phyloP scores from a whole-genome alignment of 2,329 filamentous ascomycete species.

The Seiridium unicorne region DNA sequence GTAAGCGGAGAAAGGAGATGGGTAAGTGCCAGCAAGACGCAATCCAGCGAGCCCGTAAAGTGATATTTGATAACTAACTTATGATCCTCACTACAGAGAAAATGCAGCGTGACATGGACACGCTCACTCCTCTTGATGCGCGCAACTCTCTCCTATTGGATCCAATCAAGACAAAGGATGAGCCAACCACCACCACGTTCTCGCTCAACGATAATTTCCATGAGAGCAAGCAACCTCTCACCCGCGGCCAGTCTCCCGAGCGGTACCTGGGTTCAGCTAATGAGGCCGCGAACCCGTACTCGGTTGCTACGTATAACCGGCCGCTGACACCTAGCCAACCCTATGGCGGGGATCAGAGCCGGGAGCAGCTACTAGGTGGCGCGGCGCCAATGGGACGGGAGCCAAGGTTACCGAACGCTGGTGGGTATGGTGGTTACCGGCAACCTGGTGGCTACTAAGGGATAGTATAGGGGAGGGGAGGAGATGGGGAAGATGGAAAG shows the following conservation, averaged over 20 bases:
- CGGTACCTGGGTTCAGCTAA: slow-evolving; percentile 21
- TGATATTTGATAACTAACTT: slow-evolving; percentile 51
- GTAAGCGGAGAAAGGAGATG: slow-evolving; percentile 82
- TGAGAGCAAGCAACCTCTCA: slow-evolving; percentile 28
- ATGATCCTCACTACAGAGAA: slow-evolving; percentile 62
- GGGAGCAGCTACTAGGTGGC: slow-evolving; percentile 35
- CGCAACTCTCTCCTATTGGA: slow-evolving; percentile 82
- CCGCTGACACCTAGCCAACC: slow-evolving; percentile 35
- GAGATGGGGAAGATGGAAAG: background rate
- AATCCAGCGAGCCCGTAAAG: background rate
- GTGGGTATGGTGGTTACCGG: slow-evolving; percentile 16
- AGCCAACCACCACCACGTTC: slow-evolving; percentile 32
- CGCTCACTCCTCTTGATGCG: slow-evolving; percentile 81
- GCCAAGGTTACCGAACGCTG: slow-evolving; percentile 31
- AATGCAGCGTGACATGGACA: slow-evolving; percentile 72
- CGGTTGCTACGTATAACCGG: slow-evolving; percentile 27
- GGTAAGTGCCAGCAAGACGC: slow-evolving; percentile 55
- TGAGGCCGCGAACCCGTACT: slow-evolving; percentile 24
- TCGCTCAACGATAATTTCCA: slow-evolving; percentile 37
- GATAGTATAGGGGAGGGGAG: background rate
- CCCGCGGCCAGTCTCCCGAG: slow-evolving; percentile 31
- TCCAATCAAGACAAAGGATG: slow-evolving; percentile 35
- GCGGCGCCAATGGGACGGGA: slow-evolving; percentile 39
- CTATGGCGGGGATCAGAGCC: slow-evolving; percentile 27
- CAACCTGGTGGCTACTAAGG: slow-evolving; percentile 12